Conservation (phyloP, 2,329 filamentous ascomycete species). For the Xylaria sp. region DNA sequence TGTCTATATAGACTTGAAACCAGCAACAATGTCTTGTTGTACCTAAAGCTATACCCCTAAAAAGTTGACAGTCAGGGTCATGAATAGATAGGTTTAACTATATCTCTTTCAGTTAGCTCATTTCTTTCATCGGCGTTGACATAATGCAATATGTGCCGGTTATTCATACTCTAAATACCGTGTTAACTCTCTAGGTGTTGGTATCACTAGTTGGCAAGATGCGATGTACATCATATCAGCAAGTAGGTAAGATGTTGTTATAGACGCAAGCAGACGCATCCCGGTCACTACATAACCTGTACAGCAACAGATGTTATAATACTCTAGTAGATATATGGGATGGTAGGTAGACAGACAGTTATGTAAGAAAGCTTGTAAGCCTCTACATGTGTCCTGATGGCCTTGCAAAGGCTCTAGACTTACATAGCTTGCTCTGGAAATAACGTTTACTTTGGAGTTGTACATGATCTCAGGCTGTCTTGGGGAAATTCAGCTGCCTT, state of each 20-base stretch:
- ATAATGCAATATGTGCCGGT: background rate
- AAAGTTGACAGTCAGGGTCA: constrained; percentile 7
- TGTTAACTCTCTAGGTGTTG: background rate
- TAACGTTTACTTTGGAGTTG: background rate
- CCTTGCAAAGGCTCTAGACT: background rate
- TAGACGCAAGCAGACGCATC: constrained; percentile 3
- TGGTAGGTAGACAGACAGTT: too few species aligned
- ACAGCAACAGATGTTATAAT: background rate
- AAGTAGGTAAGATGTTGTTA: background rate
- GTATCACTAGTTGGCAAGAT: background rate
- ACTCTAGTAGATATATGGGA: background rate
- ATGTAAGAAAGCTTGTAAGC: background rate
- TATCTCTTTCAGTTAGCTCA: background rate
- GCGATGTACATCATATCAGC: background rate
- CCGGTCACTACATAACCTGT: background rate
- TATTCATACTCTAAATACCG: background rate
- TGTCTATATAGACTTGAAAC: constrained; percentile 4
- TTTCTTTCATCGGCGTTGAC: background rate
- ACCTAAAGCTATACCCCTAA: constrained; percentile 32
- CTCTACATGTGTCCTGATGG: background rate
- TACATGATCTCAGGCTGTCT: background rate
- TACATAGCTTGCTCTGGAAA: background rate
- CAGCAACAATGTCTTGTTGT: constrained; percentile 1
- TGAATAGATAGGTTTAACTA: background rate
- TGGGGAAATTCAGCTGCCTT: background rate